Percentiles rank a stretch among this genome's conserved stretches.
These are phyloP conservation scores for Monilinia vaccinii-corymbosi DNA, from an alignment of 2,329 filamentous ascomycete species.

Conservation along the genomic window DNA sequence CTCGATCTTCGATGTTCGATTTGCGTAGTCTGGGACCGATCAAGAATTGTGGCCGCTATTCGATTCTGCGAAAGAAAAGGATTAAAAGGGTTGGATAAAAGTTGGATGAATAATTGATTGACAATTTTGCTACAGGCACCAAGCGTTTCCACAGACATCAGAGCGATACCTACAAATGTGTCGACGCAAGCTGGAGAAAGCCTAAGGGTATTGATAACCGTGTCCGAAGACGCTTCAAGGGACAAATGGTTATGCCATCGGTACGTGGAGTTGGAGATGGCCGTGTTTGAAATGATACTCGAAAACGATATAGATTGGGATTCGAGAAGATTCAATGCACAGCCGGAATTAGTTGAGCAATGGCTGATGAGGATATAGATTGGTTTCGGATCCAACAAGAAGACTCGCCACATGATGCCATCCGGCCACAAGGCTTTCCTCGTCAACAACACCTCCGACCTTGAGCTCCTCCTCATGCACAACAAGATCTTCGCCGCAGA, in stretches of 20 bases:
- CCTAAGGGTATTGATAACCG: constrained; percentile 99
- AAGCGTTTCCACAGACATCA: constrained; percentile 97
- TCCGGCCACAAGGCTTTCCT: constrained; percentile 99
- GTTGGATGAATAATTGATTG: not conserved
- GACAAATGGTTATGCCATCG: constrained; percentile 93
- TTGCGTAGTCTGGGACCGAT: not conserved
- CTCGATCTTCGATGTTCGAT: constrained; percentile 5
- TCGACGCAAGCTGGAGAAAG: constrained; percentile 91
- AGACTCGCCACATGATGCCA: constrained; percentile 97
- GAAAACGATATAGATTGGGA: not conserved
- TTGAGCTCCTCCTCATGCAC: constrained; percentile 99
- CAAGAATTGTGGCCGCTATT: not conserved
- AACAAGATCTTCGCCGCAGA: constrained; percentile 98
- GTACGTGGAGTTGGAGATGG: constrained; percentile 50
- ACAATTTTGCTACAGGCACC: constrained; percentile 53
- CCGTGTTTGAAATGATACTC: not conserved
- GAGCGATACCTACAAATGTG: constrained; percentile 91
- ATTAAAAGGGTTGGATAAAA: not conserved
- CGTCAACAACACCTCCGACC: constrained; percentile 91
- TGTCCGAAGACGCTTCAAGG: constrained; percentile 95
- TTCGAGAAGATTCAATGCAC: constrained; percentile 6
- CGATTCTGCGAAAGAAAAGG: not conserved
- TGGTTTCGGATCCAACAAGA: constrained; percentile 98
- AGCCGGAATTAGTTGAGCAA: constrained; percentile 3
- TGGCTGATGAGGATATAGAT: constrained; percentile 52